These are phyloP conservation scores for Penicillium sp. DNA, from an alignment of 2,329 filamentous ascomycete genomes.

Conservation along the genomic window DNA sequence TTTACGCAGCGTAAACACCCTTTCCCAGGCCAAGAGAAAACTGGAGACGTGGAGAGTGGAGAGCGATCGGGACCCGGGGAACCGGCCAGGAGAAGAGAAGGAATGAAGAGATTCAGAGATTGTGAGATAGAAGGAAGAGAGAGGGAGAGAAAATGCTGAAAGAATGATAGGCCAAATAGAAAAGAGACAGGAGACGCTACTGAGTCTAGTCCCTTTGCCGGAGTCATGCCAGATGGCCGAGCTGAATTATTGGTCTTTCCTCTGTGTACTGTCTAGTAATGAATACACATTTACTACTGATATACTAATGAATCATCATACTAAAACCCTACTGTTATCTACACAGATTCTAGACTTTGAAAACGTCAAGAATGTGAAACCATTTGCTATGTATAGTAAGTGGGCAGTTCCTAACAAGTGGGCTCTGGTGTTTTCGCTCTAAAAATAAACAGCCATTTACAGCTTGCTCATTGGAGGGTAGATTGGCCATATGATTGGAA, in stretches of 20 bases:
- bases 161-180: not conserved
- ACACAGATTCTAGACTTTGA: not conserved
- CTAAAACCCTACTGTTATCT: too few species aligned
- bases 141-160: not conserved
- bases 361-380: constrained; percentile 14
- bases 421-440: not conserved
- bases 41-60: constrained; percentile 17
- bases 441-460: constrained; percentile 3
- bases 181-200: not conserved
- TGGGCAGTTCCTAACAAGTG: not conserved
- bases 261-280: not conserved
- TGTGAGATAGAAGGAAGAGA: not conserved
- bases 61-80: not conserved
- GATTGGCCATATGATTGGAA: not conserved
- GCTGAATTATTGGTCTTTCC: not conserved
- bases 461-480: not conserved
- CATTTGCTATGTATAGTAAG: constrained; percentile 12
- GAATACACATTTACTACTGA: not conserved
- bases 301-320: too few species aligned
- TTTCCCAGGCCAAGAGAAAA: not conserved
- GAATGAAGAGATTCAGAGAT: not conserved
- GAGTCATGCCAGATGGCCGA: too few species aligned
- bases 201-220: constrained; percentile 4
- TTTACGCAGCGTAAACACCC: too few species aligned
- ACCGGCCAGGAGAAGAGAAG: not conserved